phyloP scores from a whole-genome alignment of 1,284 basidiomycete genomes.

The Thecaphora thlaspeos region DNA sequence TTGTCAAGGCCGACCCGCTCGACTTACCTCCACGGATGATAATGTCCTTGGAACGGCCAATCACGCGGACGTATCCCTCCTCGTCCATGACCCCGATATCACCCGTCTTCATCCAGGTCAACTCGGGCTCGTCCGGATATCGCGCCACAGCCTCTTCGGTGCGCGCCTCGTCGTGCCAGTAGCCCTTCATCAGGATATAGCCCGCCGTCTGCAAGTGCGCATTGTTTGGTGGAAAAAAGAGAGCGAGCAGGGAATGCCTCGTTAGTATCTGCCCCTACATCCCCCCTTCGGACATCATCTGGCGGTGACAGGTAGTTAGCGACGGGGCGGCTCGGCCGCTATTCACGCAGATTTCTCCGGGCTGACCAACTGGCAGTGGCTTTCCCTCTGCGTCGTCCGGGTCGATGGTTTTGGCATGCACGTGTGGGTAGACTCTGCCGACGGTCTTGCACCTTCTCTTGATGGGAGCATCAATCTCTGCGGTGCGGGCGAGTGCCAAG shows the following conservation, averaged over 20 bases:
- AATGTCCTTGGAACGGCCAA: slow-evolving; percentile 72
- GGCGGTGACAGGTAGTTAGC: not conserved
- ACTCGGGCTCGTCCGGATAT: slow-evolving; percentile 60
- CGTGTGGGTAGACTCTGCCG: slow-evolving; percentile 72
- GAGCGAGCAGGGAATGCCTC: no score
- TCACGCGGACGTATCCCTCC: slow-evolving; percentile 74
- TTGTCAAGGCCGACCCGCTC: not conserved
- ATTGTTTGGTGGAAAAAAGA: no score
- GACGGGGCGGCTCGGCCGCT: not conserved
- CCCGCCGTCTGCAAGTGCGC: slow-evolving; percentile 63
- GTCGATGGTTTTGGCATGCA: slow-evolving; percentile 72
- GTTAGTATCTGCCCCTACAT: no score
- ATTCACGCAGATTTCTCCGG: slow-evolving; percentile 68
- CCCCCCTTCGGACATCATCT: no score
- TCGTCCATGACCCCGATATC: slow-evolving; percentile 79
- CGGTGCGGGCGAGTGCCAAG: no score
- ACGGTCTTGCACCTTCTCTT: slow-evolving; percentile 76
- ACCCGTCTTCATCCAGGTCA: slow-evolving; percentile 79
- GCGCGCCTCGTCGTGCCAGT: slow-evolving; percentile 74
- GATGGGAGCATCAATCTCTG: slow-evolving; percentile 64
- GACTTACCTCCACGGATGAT: slow-evolving; percentile 89
- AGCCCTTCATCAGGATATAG: slow-evolving; percentile 77
- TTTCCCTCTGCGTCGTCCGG: slow-evolving; percentile 60
- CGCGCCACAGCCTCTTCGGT: slow-evolving; percentile 67
- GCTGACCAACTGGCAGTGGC: slow-evolving; percentile 54